phyloP scores from a whole-genome alignment of 2,329 filamentous ascomycete genomes.

The Fusarium sp. region DNA sequence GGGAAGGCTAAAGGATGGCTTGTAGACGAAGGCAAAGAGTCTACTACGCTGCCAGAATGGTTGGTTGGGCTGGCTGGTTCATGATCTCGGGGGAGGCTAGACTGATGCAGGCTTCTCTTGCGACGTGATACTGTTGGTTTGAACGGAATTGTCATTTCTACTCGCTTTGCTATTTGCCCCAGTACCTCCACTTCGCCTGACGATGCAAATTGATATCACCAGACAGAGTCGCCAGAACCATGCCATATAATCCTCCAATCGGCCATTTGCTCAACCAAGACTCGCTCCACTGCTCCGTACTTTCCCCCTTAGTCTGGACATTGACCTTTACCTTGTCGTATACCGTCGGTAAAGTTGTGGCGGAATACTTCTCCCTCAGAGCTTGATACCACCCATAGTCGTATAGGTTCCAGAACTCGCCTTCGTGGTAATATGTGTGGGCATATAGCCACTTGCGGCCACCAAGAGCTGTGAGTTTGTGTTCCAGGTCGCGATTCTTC shows the following conservation, averaged over 20 bases:
- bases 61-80: neutral
- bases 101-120: neutral
- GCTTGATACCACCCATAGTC: slow-evolving; percentile 68
- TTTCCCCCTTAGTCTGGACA: slow-evolving; percentile 34
- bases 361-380: slow-evolving; percentile 70
- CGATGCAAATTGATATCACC: slow-evolving; percentile 34
- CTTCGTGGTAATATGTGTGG: slow-evolving; percentile 78
- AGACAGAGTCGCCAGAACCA: slow-evolving; percentile 31
- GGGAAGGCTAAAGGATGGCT: neutral
- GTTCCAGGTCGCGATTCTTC: slow-evolving; percentile 75
- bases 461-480: slow-evolving; percentile 70
- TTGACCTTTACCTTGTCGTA: slow-evolving; percentile 74
- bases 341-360: slow-evolving; percentile 68
- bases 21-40: neutral
- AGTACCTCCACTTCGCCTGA: slow-evolving; percentile 22
- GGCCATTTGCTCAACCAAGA: slow-evolving; percentile 30
- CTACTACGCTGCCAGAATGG: neutral
- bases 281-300: neutral
- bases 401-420: slow-evolving; percentile 74
- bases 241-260: slow-evolving; percentile 37
- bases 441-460: slow-evolving; percentile 88
- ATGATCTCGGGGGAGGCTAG: neutral
- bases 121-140: neutral
- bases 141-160: neutral
- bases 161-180: neutral